These are phyloP conservation scores for Cercospora zeina DNA, from an alignment of 2,329 filamentous ascomycete genomes.

Conservation along the genomic window DNA sequence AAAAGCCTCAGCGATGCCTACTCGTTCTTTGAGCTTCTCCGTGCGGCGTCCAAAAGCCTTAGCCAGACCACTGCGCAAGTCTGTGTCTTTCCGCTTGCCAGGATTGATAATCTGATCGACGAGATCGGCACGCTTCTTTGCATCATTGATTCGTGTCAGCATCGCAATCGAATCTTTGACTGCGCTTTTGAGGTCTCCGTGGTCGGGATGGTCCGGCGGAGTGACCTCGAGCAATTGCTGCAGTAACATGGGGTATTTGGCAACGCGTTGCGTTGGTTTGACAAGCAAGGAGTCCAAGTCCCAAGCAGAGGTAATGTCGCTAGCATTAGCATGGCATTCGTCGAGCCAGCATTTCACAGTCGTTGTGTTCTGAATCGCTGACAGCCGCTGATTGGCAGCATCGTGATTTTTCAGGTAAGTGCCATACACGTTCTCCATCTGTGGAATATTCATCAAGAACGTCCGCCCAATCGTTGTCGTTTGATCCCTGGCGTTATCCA, in stretches of 20 bases:
- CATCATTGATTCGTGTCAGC: constrained; percentile 77
- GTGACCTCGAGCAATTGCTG: constrained; percentile 78
- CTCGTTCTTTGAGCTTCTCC: constrained; percentile 76
- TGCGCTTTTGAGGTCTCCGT: constrained; percentile 65
- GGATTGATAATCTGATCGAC: constrained; percentile 80
- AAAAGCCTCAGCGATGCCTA: constrained; percentile 63
- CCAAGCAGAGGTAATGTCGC: constrained; percentile 91
- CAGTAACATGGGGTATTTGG: constrained; percentile 89
- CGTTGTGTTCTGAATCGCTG: constrained; percentile 57
- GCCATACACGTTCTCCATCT: constrained; percentile 66
- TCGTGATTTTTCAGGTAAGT: constrained; percentile 66
- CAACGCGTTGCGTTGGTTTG: constrained; percentile 91
- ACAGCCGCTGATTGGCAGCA: constrained; percentile 62
- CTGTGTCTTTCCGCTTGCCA: constrained; percentile 75
- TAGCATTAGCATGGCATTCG: constrained; percentile 88
- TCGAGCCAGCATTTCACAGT: constrained; percentile 77
- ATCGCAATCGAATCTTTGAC: constrained; percentile 67
- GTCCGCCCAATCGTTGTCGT: constrained; percentile 60
- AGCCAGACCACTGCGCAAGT: constrained; percentile 78
- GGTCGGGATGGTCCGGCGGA: constrained; percentile 79
- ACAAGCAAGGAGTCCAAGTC: constrained; percentile 93
- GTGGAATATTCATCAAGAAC: constrained; percentile 56
- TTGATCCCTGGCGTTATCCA: constrained; percentile 58
- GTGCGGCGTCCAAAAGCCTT: constrained; percentile 88
- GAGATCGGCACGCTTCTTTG: constrained; percentile 90